Conservation (phyloP, 148 eudicot species). For the Tetragonia tetragonoides region DNA sequence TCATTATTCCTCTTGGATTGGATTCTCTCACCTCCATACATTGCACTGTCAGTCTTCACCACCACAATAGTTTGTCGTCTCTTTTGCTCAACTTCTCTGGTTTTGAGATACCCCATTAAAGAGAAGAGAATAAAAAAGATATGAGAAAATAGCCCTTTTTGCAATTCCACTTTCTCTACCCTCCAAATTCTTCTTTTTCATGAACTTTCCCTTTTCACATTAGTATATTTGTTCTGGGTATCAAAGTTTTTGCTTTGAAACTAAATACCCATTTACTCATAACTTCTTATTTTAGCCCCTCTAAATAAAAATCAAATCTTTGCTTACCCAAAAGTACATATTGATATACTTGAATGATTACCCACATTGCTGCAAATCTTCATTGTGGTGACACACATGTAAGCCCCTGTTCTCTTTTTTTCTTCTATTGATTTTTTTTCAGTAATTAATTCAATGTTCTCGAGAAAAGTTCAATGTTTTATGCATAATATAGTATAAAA, state of each 20-base stretch:
- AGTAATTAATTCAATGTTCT: slow-evolving; percentile 15
- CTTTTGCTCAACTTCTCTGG: no score
- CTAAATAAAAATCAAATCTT: slow-evolving; percentile 13
- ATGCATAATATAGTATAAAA: slow-evolving; percentile 4
- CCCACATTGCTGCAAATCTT: slow-evolving; percentile 21
- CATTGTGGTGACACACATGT: slow-evolving; percentile 18
- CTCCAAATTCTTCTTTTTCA: not conserved
- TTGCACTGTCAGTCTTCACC: no score
- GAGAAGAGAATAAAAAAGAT: no score
- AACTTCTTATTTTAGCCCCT: not conserved
- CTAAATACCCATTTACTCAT: not conserved
- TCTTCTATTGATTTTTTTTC: not conserved
- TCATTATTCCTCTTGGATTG: no score
- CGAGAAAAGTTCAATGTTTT: slow-evolving; percentile 19
- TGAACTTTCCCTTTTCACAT: not conserved
- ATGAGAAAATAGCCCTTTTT: no score
- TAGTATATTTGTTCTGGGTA: not conserved
- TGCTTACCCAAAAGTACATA: not conserved
- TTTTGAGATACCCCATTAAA: not conserved
- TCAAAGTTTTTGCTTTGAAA: not conserved
- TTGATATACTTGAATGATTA: not conserved
- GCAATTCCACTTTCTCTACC: not conserved
- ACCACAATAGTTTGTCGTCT: no score
- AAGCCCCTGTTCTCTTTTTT: not conserved
- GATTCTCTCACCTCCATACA: no score